phyloP scores from a whole-genome alignment of 2,329 filamentous ascomycete species.

The Ophiostoma populinum region DNA sequence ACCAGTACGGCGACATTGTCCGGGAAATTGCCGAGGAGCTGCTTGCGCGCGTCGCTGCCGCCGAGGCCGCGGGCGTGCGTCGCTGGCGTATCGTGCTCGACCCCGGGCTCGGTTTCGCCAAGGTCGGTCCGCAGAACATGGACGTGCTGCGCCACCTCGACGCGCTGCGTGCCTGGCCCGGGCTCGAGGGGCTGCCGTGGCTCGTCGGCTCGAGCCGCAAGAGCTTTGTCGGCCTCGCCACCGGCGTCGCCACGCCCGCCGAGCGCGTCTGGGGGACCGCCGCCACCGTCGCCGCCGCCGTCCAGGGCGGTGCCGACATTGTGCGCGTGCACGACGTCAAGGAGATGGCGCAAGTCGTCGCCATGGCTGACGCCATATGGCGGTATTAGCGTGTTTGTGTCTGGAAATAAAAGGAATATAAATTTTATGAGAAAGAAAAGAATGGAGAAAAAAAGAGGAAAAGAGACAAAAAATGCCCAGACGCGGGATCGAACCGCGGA shows the following conservation, averaged over 20 bases:
- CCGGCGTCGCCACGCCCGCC: constrained; percentile 51
- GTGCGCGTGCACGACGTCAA: constrained; percentile 80
- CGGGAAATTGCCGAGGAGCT: constrained; percentile 51
- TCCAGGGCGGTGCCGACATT: constrained; percentile 78
- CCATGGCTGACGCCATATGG: constrained; percentile 90
- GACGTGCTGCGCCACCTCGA: constrained; percentile 53
- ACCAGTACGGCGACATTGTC: constrained; percentile 47
- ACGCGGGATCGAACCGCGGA: too few relatives aligned
- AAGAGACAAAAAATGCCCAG: too few relatives aligned
- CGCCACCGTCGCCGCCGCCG: constrained; percentile 67
- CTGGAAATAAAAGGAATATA: too few relatives aligned
- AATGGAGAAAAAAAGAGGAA: not conserved
- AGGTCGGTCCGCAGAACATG: constrained; percentile 64
- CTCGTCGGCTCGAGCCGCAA: constrained; percentile 80
- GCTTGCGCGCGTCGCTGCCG: constrained; percentile 49
- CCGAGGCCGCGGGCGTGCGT: constrained; percentile 63
- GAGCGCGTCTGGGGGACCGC: constrained; percentile 74
- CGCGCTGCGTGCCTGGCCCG: constrained; percentile 46
- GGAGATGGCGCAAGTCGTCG: constrained; percentile 71
- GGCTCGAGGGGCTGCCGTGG: constrained; percentile 62
- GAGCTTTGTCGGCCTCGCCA: constrained; percentile 69
- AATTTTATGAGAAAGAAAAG: not conserved
- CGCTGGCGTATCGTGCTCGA: constrained; percentile 93
- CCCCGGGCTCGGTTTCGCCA: constrained; percentile 88
- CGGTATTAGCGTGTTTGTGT: constrained; percentile 23